These are phyloP conservation scores for Calonectria pseudoturangicola DNA, from an alignment of 2,329 filamentous ascomycete genomes.

Conservation along the genomic window DNA sequence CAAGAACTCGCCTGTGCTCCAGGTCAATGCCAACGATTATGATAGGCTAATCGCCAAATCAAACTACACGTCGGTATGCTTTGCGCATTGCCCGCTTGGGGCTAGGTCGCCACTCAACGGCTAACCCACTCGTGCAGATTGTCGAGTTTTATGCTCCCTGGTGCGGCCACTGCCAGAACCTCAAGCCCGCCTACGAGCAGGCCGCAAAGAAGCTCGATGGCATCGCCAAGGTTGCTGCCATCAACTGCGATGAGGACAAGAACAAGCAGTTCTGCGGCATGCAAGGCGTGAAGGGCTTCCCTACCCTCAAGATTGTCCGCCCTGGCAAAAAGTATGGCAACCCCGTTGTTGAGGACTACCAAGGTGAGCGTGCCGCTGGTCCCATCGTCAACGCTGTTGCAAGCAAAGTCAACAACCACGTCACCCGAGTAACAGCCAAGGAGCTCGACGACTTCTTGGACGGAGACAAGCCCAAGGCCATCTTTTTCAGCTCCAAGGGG, in stretches of 20 bases:
- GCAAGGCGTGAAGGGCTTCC: slow-evolving; percentile 95
- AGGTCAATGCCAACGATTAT: slow-evolving; percentile 87
- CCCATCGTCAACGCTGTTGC: slow-evolving; percentile 90
- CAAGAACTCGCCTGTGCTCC: slow-evolving; percentile 90
- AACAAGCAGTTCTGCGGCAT: slow-evolving; percentile 92
- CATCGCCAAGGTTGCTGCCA: slow-evolving; percentile 92
- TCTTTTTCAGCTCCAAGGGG: slow-evolving; percentile 96
- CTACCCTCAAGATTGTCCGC: slow-evolving; percentile 93
- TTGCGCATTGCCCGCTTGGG: not conserved
- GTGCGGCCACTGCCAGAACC: slow-evolving; percentile 97
- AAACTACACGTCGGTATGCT: slow-evolving; percentile 90
- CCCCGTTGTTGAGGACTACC: slow-evolving; percentile 92
- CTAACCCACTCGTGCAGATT: slow-evolving; percentile 64
- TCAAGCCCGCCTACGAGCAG: slow-evolving; percentile 97
- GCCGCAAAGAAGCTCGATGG: slow-evolving; percentile 92
- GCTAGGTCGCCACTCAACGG: slow-evolving; percentile 16
- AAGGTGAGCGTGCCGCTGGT: slow-evolving; percentile 88
- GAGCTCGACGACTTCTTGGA: slow-evolving; percentile 85
- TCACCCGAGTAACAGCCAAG: slow-evolving; percentile 87
- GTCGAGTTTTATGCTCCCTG: slow-evolving; percentile 96
- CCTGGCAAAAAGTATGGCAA: slow-evolving; percentile 87
- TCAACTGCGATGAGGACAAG: slow-evolving; percentile 94
- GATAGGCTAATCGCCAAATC: slow-evolving; percentile 89
- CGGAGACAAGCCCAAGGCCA: slow-evolving; percentile 85
- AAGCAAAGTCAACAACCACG: slow-evolving; percentile 93